These are phyloP conservation scores for Ilyonectria robusta DNA, from an alignment of 2,329 filamentous ascomycete genomes.

Conservation along the genomic window DNA sequence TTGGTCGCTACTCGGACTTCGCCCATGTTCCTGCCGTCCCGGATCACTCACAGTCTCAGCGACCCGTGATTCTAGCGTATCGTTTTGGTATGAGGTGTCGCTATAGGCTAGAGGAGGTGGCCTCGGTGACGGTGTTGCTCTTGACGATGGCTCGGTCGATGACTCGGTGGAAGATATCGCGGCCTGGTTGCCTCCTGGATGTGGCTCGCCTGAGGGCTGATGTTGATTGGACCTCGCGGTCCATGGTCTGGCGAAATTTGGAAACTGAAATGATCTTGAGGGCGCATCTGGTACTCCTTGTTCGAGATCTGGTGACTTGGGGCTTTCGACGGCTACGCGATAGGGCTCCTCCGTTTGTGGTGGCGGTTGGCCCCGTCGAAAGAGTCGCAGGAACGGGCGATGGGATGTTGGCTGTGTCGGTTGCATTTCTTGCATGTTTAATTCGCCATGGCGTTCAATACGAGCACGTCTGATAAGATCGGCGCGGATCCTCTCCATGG, in stretches of 20 bases:
- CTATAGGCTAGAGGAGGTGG: not conserved
- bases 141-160: constrained; percentile 10
- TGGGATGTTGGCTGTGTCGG: constrained; percentile 13
- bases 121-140: constrained; percentile 4
- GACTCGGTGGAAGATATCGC: not conserved
- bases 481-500: constrained; percentile 52
- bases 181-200: constrained; percentile 9
- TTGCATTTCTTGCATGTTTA: constrained; percentile 25
- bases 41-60: not conserved
- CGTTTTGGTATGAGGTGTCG: not conserved
- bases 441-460: constrained; percentile 43
- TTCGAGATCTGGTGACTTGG: constrained; percentile 60
- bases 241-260: constrained; percentile 18
- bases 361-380: constrained; percentile 37
- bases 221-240: constrained; percentile 40
- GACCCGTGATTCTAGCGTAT: constrained; percentile 11
- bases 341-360: constrained; percentile 33
- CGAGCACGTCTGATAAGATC: constrained; percentile 52
- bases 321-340: constrained; percentile 54
- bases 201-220: constrained; percentile 28
- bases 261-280: constrained; percentile 7
- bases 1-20: constrained; percentile 1
- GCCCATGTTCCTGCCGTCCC: not conserved
- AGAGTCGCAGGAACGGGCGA: constrained; percentile 38
- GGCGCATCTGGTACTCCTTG: constrained; percentile 1